Evolutionary conservation across 805 yeast genomes (phyloP), one percentile per base, ranked within the genome.

Genomic region (Saccharomycopsis sp.): DNA sequence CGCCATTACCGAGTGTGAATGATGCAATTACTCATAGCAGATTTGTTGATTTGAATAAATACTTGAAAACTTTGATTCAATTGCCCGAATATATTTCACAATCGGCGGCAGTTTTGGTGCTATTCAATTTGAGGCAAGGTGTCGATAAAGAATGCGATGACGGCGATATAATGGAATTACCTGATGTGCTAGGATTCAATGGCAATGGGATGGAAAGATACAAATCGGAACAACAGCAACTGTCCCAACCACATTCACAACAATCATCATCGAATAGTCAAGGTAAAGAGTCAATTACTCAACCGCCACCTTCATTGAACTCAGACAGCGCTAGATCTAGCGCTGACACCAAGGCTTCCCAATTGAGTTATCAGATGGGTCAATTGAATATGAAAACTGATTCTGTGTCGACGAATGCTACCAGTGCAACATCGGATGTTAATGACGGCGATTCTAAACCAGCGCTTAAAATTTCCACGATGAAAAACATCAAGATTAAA

Each of bases 1-100:
- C 97, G 1, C 99, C 98, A 2, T 71, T 90, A 39, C 82, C 94
- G 31, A 85, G 83, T 56, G 95, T 93, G 44, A 87, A 87, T 51
- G 97, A 90, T 63, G 65, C 77, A 13, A 75, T 77, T 31, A 73
- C 82, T 1, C 63, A 68, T 40, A 76, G 74, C 54, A 66, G 84
- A 45, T 67, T 73, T 40, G 71, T 67, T 1, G 78, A 74, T 54
- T 59, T 79, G 45, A 76, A 79, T 55, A 69, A 70, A 23, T 79
- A 79, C 52, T 75, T 79, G 11, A 66, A 68, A 32, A 75, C 74
- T 32, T 62, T 90, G 51, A 71, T 86, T 26, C 69, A 74, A 34
- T 70, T 90, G 56, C 97, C 97, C 0, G 64, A 68, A 11, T 80
- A 88, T 55, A 84, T 93, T 24, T 76, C 93, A 2, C 74, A 77